phyloP scores from a whole-genome alignment of 805 yeast genomes.

The Clavispora vitiphila region DNA sequence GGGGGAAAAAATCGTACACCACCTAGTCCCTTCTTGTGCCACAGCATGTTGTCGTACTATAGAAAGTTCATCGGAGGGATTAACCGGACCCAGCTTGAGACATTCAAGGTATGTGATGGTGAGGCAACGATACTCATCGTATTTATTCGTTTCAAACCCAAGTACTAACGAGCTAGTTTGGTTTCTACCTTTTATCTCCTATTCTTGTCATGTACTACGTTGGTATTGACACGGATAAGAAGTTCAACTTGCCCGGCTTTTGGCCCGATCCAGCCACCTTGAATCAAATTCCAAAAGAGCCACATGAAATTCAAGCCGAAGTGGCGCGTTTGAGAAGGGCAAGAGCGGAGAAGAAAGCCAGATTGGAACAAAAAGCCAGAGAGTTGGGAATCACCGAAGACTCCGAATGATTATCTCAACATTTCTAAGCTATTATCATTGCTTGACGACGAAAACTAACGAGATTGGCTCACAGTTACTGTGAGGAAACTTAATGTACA shows the following conservation, averaged over 20 bases:
- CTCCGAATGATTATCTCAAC: slow-evolving; percentile 1
- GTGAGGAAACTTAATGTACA: background rate
- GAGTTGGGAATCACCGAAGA: slow-evolving; percentile 61
- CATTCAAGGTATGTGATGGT: slow-evolving; percentile 33
- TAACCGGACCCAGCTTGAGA: slow-evolving; percentile 41
- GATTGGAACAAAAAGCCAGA: slow-evolving; percentile 66
- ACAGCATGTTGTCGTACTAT: slow-evolving; percentile 15
- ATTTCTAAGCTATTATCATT: too few species aligned
- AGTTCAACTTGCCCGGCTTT: slow-evolving; percentile 87
- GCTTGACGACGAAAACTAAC: background rate
- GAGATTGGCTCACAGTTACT: background rate
- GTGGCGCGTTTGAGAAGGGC: slow-evolving; percentile 81
- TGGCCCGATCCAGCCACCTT: slow-evolving; percentile 96
- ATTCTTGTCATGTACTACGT: slow-evolving; percentile 90
- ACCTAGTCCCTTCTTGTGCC: background rate
- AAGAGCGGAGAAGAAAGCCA: slow-evolving; percentile 64
- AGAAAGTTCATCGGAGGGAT: slow-evolving; percentile 31
- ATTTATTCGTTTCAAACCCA: background rate
- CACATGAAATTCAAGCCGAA: slow-evolving; percentile 86
- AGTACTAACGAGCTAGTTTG: slow-evolving; percentile 44
- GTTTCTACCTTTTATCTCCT: slow-evolving; percentile 82
- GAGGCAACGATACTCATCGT: background rate
- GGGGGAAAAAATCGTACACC: background rate
- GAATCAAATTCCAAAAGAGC: slow-evolving; percentile 89
- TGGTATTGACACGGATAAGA: slow-evolving; percentile 84